Evolutionary conservation across 2,329 filamentous ascomycete genomes (phyloP).

Genomic region (Aspergillus caelatus): DNA sequence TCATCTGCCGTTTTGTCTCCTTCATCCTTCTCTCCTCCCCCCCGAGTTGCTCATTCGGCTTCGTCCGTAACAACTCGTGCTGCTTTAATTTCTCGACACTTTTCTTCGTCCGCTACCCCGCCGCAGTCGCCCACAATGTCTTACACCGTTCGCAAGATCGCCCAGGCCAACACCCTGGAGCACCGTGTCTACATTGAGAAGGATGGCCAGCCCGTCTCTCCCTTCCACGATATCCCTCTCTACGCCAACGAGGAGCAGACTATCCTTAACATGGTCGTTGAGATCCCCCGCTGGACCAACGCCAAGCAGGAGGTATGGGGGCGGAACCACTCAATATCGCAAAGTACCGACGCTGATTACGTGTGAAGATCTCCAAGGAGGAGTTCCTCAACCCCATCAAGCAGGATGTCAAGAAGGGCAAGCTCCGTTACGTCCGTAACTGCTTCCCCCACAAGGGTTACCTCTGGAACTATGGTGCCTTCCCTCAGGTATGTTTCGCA

Average conservation of each 20-base stretch:
- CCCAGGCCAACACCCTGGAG: constrained; percentile 87
- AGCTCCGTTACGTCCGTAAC: constrained; percentile 98
- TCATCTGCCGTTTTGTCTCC: constrained; percentile 14
- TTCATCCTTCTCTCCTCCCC: constrained; percentile 16
- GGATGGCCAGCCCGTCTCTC: constrained; percentile 89
- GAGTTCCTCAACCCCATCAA: constrained; percentile 98
- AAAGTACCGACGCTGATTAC: not conserved
- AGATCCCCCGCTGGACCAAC: constrained; percentile 99
- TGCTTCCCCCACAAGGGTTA: constrained; percentile 99
- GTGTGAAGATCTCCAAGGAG: constrained; percentile 88
- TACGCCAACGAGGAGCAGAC: constrained; percentile 96
- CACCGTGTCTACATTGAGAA: constrained; percentile 98
- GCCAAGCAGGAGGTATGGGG: constrained; percentile 91
- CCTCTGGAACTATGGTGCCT: constrained; percentile 99
- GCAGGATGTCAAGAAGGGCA: constrained; percentile 99
- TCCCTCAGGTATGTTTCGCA: constrained; percentile 77
- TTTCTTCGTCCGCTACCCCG: constrained; percentile 43
- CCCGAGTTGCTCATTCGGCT: constrained; percentile 23
- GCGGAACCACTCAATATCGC: not conserved
- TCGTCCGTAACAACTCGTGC: constrained; percentile 37
- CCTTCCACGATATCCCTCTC: constrained; percentile 98
- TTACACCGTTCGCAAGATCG: constrained; percentile 85
- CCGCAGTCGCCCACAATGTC: constrained; percentile 38
- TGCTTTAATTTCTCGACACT: constrained; percentile 52
- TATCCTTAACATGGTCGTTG: constrained; percentile 98